Conservation (phyloP, 345 rosid genomes). For the Anacardium occidentale region DNA sequence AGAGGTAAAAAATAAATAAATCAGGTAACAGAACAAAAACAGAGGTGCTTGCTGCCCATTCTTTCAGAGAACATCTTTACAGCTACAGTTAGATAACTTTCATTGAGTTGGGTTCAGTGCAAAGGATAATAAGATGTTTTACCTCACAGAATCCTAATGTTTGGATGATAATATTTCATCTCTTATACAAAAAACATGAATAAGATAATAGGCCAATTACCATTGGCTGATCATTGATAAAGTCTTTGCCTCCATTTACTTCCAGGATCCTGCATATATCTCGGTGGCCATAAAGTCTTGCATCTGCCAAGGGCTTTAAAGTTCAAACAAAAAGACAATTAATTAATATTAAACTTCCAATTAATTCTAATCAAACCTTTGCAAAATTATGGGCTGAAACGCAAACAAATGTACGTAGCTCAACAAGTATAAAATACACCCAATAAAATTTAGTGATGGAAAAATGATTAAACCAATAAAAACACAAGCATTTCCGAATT, state of each 20-base stretch:
- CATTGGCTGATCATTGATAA: constrained; percentile 44
- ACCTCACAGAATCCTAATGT: background rate
- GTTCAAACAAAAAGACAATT: background rate
- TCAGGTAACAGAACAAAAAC: background rate
- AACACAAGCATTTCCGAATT: no score
- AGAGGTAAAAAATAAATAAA: background rate
- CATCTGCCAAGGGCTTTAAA: constrained; percentile 62
- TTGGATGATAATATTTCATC: background rate
- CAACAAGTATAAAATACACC: no score
- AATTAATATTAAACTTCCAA: background rate
- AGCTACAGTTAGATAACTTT: background rate
- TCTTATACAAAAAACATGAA: background rate
- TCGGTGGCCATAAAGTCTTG: constrained; percentile 52
- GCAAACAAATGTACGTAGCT: no score
- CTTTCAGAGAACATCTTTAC: background rate
- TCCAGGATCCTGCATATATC: constrained; percentile 68
- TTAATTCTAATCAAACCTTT: background rate
- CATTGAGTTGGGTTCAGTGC: background rate
- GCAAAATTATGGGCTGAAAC: background rate
- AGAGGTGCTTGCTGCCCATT: background rate
- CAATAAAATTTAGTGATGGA: no score
- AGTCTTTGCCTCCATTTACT: constrained; percentile 59
- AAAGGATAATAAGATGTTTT: background rate
- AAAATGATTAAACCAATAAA: no score
- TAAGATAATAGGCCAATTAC: constrained; percentile 20